Percentiles rank a stretch among this genome's conserved stretches.
Evolutionary conservation across 306 rosid species (phyloP).

Genomic region (Pyrus pyrifolia): DNA sequence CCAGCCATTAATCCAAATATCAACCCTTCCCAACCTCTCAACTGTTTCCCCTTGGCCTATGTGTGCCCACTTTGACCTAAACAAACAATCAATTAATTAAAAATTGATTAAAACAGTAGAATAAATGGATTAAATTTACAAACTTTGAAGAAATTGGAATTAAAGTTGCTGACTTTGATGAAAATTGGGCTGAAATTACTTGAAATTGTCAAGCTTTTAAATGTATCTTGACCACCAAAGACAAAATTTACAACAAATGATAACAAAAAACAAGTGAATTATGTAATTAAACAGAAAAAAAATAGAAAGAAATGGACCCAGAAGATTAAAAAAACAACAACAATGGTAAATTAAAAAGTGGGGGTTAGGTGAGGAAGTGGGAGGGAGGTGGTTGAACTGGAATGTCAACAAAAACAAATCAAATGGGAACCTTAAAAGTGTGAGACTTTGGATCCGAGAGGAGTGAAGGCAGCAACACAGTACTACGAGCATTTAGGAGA

Average conservation of each 20-base stretch:
- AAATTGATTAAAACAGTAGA: background rate
- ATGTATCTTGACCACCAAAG: background rate
- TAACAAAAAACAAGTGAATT: too few species aligned
- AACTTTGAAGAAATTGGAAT: background rate
- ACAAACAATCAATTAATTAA: background rate
- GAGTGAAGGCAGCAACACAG: background rate
- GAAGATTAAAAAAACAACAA: background rate
- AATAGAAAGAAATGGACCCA: background rate
- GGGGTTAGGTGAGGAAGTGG: background rate
- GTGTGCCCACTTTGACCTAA: slow-evolving; percentile 4
- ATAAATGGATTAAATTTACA: background rate
- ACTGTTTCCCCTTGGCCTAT: slow-evolving; percentile 18
- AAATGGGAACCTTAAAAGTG: background rate
- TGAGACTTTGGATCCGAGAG: background rate
- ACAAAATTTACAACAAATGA: background rate
- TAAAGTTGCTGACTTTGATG: background rate
- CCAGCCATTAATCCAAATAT: slow-evolving; percentile 56
- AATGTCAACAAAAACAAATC: background rate
- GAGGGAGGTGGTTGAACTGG: background rate
- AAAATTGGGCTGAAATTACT: background rate
- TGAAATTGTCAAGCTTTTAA: background rate
- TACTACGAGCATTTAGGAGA: background rate
- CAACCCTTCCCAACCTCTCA: slow-evolving; percentile 38
- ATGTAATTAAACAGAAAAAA: background rate
- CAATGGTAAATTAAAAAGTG: background rate